Evolutionary conservation across 805 yeast species (phyloP).

Genomic region (Metschnikowia koreensis): DNA sequence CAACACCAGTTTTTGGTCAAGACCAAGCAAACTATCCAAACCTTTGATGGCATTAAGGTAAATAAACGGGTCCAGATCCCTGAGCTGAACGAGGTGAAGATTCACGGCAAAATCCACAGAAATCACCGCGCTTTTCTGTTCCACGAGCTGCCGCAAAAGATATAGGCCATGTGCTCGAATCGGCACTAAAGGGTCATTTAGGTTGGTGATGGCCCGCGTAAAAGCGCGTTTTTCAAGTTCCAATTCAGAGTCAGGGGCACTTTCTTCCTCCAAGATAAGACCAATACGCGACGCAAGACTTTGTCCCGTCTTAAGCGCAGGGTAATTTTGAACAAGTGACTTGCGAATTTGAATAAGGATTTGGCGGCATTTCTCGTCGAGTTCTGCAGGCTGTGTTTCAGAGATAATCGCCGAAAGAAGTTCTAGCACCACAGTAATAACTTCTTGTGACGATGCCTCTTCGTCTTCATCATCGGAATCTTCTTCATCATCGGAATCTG

Average conservation of each 20-base stretch:
- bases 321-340: conserved; percentile 13
- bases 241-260: conserved; percentile 17
- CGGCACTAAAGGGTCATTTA: conserved; percentile 80
- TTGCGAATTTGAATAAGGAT: conserved; percentile 29
- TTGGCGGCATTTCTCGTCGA: conserved; percentile 28
- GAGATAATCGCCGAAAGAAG: conserved; percentile 36
- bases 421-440: conserved; percentile 33
- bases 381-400: conserved; percentile 25
- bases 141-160: conserved; percentile 55
- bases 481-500: neutral
- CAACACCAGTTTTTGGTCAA: conserved; percentile 37
- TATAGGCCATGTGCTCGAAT: conserved; percentile 83
- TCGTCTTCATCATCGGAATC: conserved; percentile 20
- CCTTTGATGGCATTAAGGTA: conserved; percentile 84
- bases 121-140: conserved; percentile 49
- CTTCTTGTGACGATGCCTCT: conserved; percentile 25
- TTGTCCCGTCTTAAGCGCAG: conserved; percentile 9
- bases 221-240: conserved; percentile 42
- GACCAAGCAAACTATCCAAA: conserved; percentile 56
- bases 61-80: conserved; percentile 82
- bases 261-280: conserved; percentile 27
- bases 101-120: conserved; percentile 53
- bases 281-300: conserved; percentile 33
- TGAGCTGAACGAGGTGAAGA: conserved; percentile 61
- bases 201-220: conserved; percentile 59